Evolutionary conservation across 257 asterid genomes (phyloP).

Genomic region (Oldenlandia corymbosa): DNA sequence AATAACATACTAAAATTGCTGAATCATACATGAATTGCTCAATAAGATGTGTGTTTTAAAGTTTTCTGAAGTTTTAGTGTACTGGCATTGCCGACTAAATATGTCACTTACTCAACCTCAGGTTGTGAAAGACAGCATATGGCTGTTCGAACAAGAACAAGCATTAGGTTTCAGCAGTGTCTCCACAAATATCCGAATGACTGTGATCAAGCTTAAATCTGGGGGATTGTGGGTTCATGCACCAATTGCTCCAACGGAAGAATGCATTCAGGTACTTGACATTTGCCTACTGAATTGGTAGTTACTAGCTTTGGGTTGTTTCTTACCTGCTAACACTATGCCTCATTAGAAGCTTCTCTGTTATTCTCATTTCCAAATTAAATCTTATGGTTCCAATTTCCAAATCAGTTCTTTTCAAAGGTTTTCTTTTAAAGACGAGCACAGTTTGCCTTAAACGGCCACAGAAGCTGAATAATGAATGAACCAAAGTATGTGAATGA

Average conservation of each 20-base stretch:
- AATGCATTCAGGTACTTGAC: constrained; percentile 65
- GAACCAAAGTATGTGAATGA: too few species aligned
- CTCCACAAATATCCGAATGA: constrained; percentile 90
- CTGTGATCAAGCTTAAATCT: constrained; percentile 83
- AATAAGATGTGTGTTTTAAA: neutral
- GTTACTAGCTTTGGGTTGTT: too few species aligned
- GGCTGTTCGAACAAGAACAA: constrained; percentile 97
- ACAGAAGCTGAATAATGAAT: too few species aligned
- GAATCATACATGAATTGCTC: neutral
- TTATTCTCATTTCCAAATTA: neutral
- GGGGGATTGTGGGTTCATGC: constrained; percentile 98
- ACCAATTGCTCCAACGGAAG: constrained; percentile 93
- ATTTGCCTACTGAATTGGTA: neutral
- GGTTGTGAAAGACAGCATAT: constrained; percentile 66
- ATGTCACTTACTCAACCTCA: constrained; percentile 32
- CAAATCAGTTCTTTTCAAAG: neutral
- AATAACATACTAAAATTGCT: too few species aligned
- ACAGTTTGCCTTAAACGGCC: too few species aligned
- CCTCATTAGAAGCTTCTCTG: neutral
- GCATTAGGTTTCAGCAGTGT: constrained; percentile 97
- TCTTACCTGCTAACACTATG: neutral
- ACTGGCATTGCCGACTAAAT: neutral
- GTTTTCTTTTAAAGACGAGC: too few species aligned
- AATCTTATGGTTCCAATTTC: neutral
- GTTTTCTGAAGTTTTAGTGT: neutral